Conservation (phyloP, 805 yeast genomes). For the Wickerhamiella occidentalis region DNA sequence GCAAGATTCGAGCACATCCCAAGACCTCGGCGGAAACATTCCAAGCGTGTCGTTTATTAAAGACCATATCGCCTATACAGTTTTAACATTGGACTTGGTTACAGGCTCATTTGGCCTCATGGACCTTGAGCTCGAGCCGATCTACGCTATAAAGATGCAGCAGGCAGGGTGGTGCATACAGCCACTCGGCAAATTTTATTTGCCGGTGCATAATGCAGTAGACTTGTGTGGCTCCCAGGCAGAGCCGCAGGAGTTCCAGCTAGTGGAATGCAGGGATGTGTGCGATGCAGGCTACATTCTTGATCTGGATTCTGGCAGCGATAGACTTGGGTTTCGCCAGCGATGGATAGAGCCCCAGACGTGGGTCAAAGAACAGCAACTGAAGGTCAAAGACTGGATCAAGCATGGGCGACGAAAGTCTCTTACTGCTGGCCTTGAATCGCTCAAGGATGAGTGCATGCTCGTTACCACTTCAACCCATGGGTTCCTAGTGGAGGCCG, state of each 20-base stretch:
- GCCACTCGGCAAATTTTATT: background rate
- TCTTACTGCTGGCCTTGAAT: background rate
- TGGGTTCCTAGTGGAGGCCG: background rate
- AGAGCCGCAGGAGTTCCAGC: background rate
- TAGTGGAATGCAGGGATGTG: background rate
- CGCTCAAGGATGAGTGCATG: background rate
- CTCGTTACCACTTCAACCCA: constrained; percentile 3
- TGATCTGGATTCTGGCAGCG: background rate
- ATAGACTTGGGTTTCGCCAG: background rate
- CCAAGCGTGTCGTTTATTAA: constrained; percentile 2
- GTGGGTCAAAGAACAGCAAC: constrained; percentile 4
- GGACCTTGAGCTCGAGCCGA: background rate
- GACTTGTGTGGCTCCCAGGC: constrained; percentile 4
- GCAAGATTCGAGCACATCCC: background rate
- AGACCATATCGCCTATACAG: constrained; percentile 1
- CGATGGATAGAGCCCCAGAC: constrained; percentile 7
- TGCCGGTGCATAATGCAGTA: background rate
- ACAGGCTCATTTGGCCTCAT: constrained; percentile 6
- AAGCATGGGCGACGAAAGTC: constrained; percentile 7
- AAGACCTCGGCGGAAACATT: constrained; percentile 9
- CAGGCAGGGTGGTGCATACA: constrained; percentile 10
- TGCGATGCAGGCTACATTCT: background rate
- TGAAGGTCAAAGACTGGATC: constrained; percentile 4
- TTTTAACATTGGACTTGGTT: background rate
- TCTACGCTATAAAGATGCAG: background rate